Evolutionary conservation across 768 basidiomycete species (phyloP), one percentile per base, ranked within the genome.

Genomic region (Tricholoma sp.): DNA sequence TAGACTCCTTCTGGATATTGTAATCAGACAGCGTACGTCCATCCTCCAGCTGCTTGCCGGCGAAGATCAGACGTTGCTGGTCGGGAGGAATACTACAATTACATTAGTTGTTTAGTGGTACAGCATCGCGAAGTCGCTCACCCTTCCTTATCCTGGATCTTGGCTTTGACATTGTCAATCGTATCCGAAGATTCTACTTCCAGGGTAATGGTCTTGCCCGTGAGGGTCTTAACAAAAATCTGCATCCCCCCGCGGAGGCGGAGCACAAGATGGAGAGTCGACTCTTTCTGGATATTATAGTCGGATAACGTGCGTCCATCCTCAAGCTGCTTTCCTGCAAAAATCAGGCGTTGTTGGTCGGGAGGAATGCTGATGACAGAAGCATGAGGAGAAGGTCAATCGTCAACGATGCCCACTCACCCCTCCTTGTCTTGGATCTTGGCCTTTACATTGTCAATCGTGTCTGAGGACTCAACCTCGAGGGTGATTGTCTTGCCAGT

Each of bases 1-100:
- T 95, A 0, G 88, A 91, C 76, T 96, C 93, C 78, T 95, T 95
- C 82, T 96, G 94, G 64, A 96, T 94, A 70, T 94, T 92, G 70
- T 93, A 92, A 63, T 91, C 90, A 7, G 88, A 89, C 0, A 93
- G 79, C 3, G 90, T 96, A 50, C 94, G 86, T 3, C 94, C 94
- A 66, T 97, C 94, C 71, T 96, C 94, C 24, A 97, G 83, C 71
- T 95, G 94, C 76, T 96, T 95, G 59, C 94, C 94, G 47, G 94
- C 94, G 61, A 95, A 96, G 77, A 96, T 96, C n/a, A 96, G 75
- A 61, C 94, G 92, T 69, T 95, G 92, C 65, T 93, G 93, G 74
- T 94, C 91, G 22, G 92, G 94, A 19, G 88, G 88, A 57, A 90
- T 90, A 12, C 84, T 78, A 34, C 51, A 12, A 34, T 34, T 10